These are phyloP conservation scores for Naematelia aurantialba DNA, from an alignment of 768 basidiomycete species.

Conservation along the genomic window DNA sequence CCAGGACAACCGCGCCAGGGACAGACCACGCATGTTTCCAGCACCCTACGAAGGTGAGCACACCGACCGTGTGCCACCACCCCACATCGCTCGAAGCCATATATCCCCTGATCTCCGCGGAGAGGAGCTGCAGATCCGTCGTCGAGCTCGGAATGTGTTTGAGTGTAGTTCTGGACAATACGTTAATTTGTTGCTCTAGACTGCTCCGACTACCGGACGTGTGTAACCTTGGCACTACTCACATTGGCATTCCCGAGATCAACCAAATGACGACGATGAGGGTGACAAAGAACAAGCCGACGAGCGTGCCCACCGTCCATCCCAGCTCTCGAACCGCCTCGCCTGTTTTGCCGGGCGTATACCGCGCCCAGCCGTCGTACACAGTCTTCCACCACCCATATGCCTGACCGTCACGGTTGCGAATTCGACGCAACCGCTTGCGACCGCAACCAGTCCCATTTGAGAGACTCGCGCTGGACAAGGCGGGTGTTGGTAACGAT, in stretches of 20 bases:
- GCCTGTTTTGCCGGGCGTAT: conserved; percentile 19
- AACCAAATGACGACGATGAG: conserved; percentile 37
- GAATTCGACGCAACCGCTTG: not conserved
- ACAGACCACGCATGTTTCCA: conserved; percentile 99
- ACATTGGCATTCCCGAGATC: conserved; percentile 47
- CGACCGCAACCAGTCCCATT: conserved; percentile 6
- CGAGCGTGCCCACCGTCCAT: conserved; percentile 41
- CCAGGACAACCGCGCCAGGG: conserved; percentile 83
- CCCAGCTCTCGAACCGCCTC: conserved; percentile 40
- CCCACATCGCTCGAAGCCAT: conserved; percentile 42
- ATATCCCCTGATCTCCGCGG: conserved; percentile 45
- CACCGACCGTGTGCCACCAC: conserved; percentile 68
- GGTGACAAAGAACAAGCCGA: conserved; percentile 35
- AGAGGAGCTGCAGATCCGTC: conserved; percentile 46
- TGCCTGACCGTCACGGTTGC: not conserved
- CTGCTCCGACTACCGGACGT: no score
- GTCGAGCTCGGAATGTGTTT: conserved; percentile 43
- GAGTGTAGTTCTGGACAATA: conserved; percentile 37
- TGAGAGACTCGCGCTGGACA: conserved; percentile 28
- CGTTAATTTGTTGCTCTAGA: no score
- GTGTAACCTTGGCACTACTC: conserved; percentile 14
- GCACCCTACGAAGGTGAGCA: conserved; percentile 75
- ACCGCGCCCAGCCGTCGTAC: conserved; percentile 12
- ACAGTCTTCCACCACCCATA: conserved; percentile 27
- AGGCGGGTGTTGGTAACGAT: conserved; percentile 32